phyloP scores from a whole-genome alignment of 805 yeast genomes.

The Sugiyamaella americana region DNA sequence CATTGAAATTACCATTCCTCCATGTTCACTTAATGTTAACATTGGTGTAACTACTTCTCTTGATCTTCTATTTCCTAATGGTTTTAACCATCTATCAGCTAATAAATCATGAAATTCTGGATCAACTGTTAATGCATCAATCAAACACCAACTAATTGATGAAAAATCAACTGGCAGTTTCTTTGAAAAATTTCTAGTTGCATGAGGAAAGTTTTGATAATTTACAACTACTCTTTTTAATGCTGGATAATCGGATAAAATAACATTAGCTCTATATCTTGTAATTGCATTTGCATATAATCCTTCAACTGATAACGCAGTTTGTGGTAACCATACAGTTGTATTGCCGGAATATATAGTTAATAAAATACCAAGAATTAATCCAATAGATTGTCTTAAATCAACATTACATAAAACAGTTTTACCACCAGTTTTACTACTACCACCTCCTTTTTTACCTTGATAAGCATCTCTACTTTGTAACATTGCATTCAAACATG shows the following conservation, averaged over 20 bases:
- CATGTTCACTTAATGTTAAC: slow-evolving; percentile 84
- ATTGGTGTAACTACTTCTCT: slow-evolving; percentile 80
- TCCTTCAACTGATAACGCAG: slow-evolving; percentile 73
- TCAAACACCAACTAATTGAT: slow-evolving; percentile 80
- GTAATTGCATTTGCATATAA: slow-evolving; percentile 77
- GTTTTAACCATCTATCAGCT: slow-evolving; percentile 83
- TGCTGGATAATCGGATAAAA: slow-evolving; percentile 82
- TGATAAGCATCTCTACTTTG: slow-evolving; percentile 37
- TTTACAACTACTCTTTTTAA: slow-evolving; percentile 87
- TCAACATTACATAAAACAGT: slow-evolving; percentile 61
- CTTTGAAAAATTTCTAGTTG: slow-evolving; percentile 73
- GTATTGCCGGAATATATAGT: slow-evolving; percentile 81
- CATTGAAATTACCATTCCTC: slow-evolving; percentile 90
- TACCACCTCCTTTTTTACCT: slow-evolving; percentile 34
- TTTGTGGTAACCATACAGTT: slow-evolving; percentile 71
- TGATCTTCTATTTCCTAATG: slow-evolving; percentile 77
- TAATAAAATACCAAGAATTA: slow-evolving; percentile 73
- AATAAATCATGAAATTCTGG: slow-evolving; percentile 88
- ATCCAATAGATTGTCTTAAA: slow-evolving; percentile 75
- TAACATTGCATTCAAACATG: slow-evolving; percentile 60
- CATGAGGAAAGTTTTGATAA: slow-evolving; percentile 82
- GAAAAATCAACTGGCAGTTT: slow-evolving; percentile 71
- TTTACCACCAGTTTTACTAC: slow-evolving; percentile 41
- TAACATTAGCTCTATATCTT: slow-evolving; percentile 59
- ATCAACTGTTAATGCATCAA: slow-evolving; percentile 83